Evolutionary conservation across 306 rosid species (phyloP).

Genomic region (Senna tora): DNA sequence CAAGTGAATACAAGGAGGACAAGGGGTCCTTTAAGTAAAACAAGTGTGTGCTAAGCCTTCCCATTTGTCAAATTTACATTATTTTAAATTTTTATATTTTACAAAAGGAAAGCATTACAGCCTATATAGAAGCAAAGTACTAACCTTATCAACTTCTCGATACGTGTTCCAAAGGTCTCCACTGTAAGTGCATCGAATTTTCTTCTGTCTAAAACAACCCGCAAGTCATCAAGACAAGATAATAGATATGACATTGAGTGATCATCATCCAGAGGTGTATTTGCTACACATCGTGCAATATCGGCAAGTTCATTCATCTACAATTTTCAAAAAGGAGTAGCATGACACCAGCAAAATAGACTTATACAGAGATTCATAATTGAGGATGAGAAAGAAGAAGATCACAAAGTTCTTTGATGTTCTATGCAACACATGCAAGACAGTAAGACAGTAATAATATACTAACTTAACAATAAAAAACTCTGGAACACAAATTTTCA

Average conservation of each 20-base stretch:
- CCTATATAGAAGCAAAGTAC: constrained; percentile 40
- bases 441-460: neutral
- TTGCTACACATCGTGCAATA: constrained; percentile 90
- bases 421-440: constrained; percentile 6
- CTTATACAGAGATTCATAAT: constrained; percentile 6
- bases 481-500: neutral
- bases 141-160: constrained; percentile 89
- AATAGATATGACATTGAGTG: constrained; percentile 65
- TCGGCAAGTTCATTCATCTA: constrained; percentile 97
- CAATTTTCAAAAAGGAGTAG: constrained; percentile 38
- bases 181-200: constrained; percentile 87
- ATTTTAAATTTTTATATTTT: neutral
- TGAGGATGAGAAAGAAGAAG: neutral
- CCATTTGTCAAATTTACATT: neutral
- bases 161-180: constrained; percentile 92
- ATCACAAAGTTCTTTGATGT: neutral
- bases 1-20: too few relatives aligned
- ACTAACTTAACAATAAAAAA: too few relatives aligned
- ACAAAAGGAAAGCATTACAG: constrained; percentile 10
- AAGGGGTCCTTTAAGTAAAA: too few relatives aligned
- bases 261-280: constrained; percentile 83
- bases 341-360: constrained; percentile 27
- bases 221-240: constrained; percentile 88
- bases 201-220: constrained; percentile 79
- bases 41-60: neutral